Conservation (phyloP, 169 alveolate genomes). For the Plasmodium coatneyi region DNA sequence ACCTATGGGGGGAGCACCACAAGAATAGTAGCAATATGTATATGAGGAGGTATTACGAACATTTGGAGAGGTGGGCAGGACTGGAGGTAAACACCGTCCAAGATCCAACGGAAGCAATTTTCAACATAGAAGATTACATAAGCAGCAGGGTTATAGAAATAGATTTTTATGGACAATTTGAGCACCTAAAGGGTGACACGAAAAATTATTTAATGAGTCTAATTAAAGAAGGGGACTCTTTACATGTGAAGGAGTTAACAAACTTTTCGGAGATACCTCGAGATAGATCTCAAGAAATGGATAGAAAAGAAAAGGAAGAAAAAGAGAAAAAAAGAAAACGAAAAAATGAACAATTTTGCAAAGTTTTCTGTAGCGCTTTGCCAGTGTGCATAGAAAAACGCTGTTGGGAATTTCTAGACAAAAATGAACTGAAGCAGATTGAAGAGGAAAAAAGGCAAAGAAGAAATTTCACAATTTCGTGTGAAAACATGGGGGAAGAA, state of each 20-base stretch:
- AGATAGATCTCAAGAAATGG: background rate
- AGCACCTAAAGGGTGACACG: background rate
- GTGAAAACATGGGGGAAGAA: slow-evolving; percentile 37
- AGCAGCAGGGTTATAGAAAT: slow-evolving; percentile 35
- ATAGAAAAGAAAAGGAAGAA: slow-evolving; percentile 14
- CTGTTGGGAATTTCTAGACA: slow-evolving; percentile 15
- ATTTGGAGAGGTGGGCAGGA: slow-evolving; percentile 15
- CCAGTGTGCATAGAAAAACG: slow-evolving; percentile 37
- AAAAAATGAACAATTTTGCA: slow-evolving; percentile 19
- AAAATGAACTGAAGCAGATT: slow-evolving; percentile 8
- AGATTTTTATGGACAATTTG: slow-evolving; percentile 52
- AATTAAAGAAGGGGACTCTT: slow-evolving; percentile 34
- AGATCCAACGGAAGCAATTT: background rate
- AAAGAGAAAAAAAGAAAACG: slow-evolving; percentile 14
- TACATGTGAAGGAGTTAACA: slow-evolving; percentile 28
- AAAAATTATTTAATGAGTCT: slow-evolving; percentile 14
- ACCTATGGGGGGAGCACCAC: slow-evolving; percentile 47
- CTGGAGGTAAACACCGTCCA: background rate
- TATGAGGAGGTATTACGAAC: slow-evolving; percentile 38
- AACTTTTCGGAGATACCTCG: slow-evolving; percentile 15
- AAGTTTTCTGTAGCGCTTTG: slow-evolving; percentile 33
- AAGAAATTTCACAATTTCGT: slow-evolving; percentile 23
- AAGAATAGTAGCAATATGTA: slow-evolving; percentile 18
- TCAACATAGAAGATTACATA: slow-evolving; percentile 46
- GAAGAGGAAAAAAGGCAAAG: slow-evolving; percentile 62